These are phyloP conservation scores for Fraxinus xanthoxyloides DNA, from an alignment of 305 asterid genomes.

Conservation along the genomic window DNA sequence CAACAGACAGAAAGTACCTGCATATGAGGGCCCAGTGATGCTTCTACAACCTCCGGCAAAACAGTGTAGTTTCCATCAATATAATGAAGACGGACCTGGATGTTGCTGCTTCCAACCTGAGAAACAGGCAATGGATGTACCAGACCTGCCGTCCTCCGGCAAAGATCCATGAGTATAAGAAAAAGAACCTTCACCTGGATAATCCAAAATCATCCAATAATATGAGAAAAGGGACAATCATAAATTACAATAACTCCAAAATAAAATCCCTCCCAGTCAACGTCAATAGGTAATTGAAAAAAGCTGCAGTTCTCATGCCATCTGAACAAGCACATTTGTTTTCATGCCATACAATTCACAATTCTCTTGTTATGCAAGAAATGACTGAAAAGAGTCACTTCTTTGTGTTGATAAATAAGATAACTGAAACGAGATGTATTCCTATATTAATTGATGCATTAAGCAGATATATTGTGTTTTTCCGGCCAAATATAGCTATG, in stretches of 20 bases:
- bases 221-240: not conserved
- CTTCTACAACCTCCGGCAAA: slow-evolving; percentile 95
- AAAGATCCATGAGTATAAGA: slow-evolving; percentile 94
- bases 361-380: not conserved
- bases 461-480: not conserved
- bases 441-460: slow-evolving; percentile 2
- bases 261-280: slow-evolving; percentile 1
- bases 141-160: slow-evolving; percentile 86
- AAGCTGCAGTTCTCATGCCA: not conserved
- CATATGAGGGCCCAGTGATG: slow-evolving; percentile 99
- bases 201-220: slow-evolving; percentile 15
- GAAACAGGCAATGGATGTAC: slow-evolving; percentile 86
- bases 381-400: not conserved
- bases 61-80: slow-evolving; percentile 96
- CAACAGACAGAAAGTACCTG: slow-evolving; percentile 52
- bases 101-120: slow-evolving; percentile 89
- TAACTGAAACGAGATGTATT: not conserved
- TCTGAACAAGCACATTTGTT: not conserved
- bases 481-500: not conserved
- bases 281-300: not conserved
- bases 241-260: slow-evolving; percentile 19
- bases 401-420: not conserved
- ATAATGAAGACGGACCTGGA: slow-evolving; percentile 93
- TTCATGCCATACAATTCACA: not conserved
- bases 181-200: slow-evolving; percentile 95